A percentile compares a stretch with the other conserved stretches of the same genome.
phyloP scores from a whole-genome alignment of 805 yeast genomes.

The Suhomyces faveliae region DNA sequence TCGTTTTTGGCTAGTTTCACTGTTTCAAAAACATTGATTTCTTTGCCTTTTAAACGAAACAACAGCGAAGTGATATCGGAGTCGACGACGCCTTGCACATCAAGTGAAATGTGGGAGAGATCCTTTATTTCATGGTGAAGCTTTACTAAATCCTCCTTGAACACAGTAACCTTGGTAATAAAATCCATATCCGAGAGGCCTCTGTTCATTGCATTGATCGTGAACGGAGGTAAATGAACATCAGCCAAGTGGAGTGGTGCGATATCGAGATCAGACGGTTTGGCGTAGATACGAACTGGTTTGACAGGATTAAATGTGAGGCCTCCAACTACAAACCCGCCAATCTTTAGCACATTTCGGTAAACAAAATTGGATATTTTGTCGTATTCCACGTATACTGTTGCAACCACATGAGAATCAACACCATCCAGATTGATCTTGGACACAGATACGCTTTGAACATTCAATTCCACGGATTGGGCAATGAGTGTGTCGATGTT shows the following conservation, averaged over 20 bases:
- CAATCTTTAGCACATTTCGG: constrained; percentile 18
- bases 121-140: constrained; percentile 11
- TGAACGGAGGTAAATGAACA: constrained; percentile 25
- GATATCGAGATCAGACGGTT: constrained; percentile 10
- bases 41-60: constrained; percentile 14
- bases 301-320: constrained; percentile 20
- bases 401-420: constrained; percentile 26
- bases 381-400: constrained; percentile 27
- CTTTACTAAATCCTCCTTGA: constrained; percentile 17
- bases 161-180: constrained; percentile 18
- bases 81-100: constrained; percentile 19
- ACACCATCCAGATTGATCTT: constrained; percentile 26
- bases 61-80: constrained; percentile 18
- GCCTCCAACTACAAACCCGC: constrained; percentile 23
- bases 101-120: constrained; percentile 18
- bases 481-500: constrained; percentile 15
- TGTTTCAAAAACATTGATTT: constrained; percentile 15
- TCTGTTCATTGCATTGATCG: constrained; percentile 19
- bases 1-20: constrained; percentile 8
- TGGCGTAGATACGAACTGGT: constrained; percentile 19
- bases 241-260: constrained; percentile 23
- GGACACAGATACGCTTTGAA: constrained; percentile 24
- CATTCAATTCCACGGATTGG: constrained; percentile 21
- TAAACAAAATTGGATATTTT: constrained; percentile 21
- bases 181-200: constrained; percentile 24